Conservation (phyloP, 352 stramenopile species). For the Pythium utonaiense region DNA sequence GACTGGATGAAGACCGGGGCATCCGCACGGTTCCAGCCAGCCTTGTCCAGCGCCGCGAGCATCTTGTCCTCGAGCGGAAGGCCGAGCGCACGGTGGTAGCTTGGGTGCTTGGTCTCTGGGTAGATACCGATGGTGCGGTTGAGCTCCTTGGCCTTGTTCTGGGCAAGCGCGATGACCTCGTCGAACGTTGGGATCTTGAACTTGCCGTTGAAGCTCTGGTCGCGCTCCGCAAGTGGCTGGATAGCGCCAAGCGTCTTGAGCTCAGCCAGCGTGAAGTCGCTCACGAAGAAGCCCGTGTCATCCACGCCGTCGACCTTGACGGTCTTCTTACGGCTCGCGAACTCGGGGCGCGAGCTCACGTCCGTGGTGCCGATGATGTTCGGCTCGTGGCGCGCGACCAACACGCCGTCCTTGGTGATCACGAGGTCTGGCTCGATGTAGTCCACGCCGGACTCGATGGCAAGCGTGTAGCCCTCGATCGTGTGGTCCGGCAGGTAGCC, state of each 20-base stretch:
- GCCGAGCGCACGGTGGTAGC: conserved; percentile 42
- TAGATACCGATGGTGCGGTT: conserved; percentile 78
- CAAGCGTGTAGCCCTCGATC: conserved; percentile 83
- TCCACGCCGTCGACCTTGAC: conserved; percentile 58
- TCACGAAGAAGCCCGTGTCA: conserved; percentile 68
- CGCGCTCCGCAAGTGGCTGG: conserved; percentile 72
- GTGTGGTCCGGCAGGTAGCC: conserved; percentile 90
- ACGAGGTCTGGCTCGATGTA: conserved; percentile 90
- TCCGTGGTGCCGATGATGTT: conserved; percentile 63
- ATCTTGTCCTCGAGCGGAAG: conserved; percentile 62
- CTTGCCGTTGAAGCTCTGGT: conserved; percentile 73
- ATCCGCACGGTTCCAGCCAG: conserved; percentile 60
- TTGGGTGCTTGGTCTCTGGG: conserved; percentile 85
- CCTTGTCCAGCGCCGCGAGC: conserved; percentile 57
- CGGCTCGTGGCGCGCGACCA: conserved; percentile 17
- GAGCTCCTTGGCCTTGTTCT: conserved; percentile 38
- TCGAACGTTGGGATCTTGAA: conserved; percentile 87
- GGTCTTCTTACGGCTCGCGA: conserved; percentile 36
- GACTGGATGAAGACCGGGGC: conserved; percentile 66
- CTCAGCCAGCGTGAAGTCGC: conserved; percentile 89
- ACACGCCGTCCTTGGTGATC: conserved; percentile 18
- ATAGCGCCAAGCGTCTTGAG: conserved; percentile 82
- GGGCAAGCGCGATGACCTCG: conserved; percentile 75
- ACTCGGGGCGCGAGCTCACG: conserved; percentile 67
- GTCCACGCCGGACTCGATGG: conserved; percentile 86